Evolutionary conservation across 495 filamentous ascomycete genomes (phyloP), one percentile per base, ranked within the genome.

Genomic region (Elasticomyces elasticus): DNA sequence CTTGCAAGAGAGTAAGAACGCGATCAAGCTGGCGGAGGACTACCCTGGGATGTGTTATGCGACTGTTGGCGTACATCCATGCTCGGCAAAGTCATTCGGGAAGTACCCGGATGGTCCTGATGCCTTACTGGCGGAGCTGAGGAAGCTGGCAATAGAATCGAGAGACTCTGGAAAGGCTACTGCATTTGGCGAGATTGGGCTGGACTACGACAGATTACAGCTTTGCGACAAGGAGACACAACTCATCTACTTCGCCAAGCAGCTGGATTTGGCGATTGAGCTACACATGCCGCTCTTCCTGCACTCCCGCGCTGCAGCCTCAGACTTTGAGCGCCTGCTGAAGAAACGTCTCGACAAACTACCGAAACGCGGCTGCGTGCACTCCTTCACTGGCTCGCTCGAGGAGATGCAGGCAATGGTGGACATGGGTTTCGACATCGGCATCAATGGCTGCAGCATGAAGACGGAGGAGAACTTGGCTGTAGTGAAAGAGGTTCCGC

Each of bases 41-140:
- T 82, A 90, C 66, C 82, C 89, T 20, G 86, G 85, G 22, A 77
- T 83, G 33, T 85, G 89, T 63, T 95, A 86, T 66, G 79, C 84
- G 9, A 98, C 92, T 7, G 82, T 95, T 22, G 92, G 92, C 46
- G 86, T 98, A 20, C 92, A 98, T 66, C 92, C 92, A 26, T 98
- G 92, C 69, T 74, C 76, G 72, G 72, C 81, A 70, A 69, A 80
- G 72, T 73, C 80, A 67, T 76, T 97, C 80, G 74, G 81, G 43
- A 70, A 73, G 13, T 73, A 84, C 65, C 75, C 75, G 20, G 70
- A 66, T 41, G 81, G 73, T 47, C 63, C 71, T 69, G 60, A 75
- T 67, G 27, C 73, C 62, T 50, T 74, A 65, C 51, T 79, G 65
- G 54, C 70, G 63, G 52, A 70, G 64, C 75, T 96, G 11, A 69